Percentiles rank a stretch among this genome's conserved stretches.
These are phyloP conservation scores for Populus trichocarpa DNA, from an alignment of 441 rosid genomes.

Conservation along the genomic window DNA sequence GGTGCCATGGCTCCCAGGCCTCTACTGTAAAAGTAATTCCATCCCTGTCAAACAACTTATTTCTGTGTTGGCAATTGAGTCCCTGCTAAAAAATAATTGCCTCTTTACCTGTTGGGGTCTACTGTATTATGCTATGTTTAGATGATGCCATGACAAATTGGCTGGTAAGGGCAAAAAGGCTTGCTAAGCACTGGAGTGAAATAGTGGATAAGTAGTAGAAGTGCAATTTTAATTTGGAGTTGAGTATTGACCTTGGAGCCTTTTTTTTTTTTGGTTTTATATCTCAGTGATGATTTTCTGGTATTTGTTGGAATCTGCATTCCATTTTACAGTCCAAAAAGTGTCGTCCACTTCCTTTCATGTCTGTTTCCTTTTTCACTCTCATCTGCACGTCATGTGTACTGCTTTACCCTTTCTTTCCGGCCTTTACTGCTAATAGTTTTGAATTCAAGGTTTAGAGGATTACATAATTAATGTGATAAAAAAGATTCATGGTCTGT, in stretches of 20 bases:
- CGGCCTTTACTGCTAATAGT: background rate
- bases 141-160: too few relatives aligned
- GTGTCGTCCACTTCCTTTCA: background rate
- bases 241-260: background rate
- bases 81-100: background rate
- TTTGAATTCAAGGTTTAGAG: background rate
- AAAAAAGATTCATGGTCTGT: background rate
- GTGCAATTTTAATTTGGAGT: background rate
- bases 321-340: background rate
- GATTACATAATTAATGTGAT: background rate
- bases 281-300: too few relatives aligned
- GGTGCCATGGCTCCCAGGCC: too few relatives aligned
- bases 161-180: background rate
- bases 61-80: background rate
- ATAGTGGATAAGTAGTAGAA: background rate
- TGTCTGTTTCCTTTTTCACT: background rate
- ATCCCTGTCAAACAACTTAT: background rate
- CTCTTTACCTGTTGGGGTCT: background rate
- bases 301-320: background rate
- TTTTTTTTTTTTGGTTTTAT: background rate
- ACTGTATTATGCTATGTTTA: background rate
- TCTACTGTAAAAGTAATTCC: too few relatives aligned
- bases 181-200: background rate
- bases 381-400: background rate
- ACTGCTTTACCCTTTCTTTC: background rate